These are phyloP conservation scores for Tremella mesenterica DNA, from an alignment of 768 basidiomycete genomes.

Conservation along the genomic window DNA sequence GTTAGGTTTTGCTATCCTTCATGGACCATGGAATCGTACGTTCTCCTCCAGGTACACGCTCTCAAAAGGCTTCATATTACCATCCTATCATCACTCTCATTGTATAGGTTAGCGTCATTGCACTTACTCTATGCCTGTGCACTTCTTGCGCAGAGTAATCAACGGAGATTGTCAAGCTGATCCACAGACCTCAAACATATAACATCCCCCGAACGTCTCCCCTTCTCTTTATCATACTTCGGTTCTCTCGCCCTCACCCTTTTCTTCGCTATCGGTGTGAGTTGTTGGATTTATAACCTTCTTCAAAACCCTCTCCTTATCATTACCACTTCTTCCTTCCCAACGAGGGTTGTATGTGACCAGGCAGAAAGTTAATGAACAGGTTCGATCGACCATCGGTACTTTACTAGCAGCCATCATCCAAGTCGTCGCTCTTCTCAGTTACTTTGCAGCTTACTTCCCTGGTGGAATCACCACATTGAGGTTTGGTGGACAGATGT, in stretches of 20 bases:
- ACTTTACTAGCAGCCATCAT: conserved; percentile 73
- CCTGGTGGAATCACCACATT: conserved; percentile 58
- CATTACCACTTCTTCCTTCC: no score
- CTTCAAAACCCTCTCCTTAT: background rate
- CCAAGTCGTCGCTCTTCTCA: conserved; percentile 70
- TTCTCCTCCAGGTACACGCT: no score
- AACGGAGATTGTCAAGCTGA: background rate
- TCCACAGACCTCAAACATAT: conserved; percentile 63
- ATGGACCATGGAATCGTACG: conserved; percentile 69
- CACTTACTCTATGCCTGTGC: background rate
- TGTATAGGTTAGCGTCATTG: no score
- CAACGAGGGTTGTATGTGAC: no score
- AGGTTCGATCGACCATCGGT: conserved; percentile 78
- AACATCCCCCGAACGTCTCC: conserved; percentile 66
- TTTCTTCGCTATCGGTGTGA: conserved; percentile 81
- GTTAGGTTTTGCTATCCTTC: conserved; percentile 61
- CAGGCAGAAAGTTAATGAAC: conserved; percentile 9
- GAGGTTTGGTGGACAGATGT: conserved; percentile 44
- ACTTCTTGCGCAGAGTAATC: background rate
- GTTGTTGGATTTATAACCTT: conserved; percentile 34
- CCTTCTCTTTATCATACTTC: conserved; percentile 78
- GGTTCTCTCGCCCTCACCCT: conserved; percentile 73
- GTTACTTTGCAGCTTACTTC: conserved; percentile 91
- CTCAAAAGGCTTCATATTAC: no score
- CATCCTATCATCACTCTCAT: no score